Base-by-base conservation (phyloP, 2,329 filamentous ascomycete species). In the Sphaerulina musiva region DNA sequence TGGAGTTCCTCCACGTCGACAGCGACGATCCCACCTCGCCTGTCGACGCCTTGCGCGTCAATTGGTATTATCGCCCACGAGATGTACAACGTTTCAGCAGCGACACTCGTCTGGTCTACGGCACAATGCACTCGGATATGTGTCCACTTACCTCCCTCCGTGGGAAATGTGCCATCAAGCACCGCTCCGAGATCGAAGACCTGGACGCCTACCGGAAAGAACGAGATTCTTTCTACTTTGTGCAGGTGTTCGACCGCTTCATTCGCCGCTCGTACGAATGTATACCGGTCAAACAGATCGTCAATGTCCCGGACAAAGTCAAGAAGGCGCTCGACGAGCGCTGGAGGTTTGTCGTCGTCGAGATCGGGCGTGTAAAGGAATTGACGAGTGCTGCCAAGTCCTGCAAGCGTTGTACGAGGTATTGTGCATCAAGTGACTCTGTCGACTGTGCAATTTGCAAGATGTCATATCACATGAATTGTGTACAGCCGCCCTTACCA, bases 261-360 rank as follows among this genome's bases (percentile, higher is more conserved):
- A 97, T 98, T 60, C 90, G 95, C 69, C 91, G 95, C 59, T 91
- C 92, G 72, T 97, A 97, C 78, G 93, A 98, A 66, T 87, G 96
- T 51, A 92, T 98, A 58, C 92, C 93, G 1, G 95, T 91, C 11
- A 82, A 80, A 57, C 84, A 87, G 66, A 93, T 98, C 66, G 92
- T 97, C 75, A 98, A 98, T 69, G 93, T 98, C 46, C 93, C 93
- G 4, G 86, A 86, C 62, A 89, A 87, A 68, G 92, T 98, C 68
- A 97, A 97, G 73, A 95, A 89, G 72, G 91, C 95, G 53, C 80
- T 98, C 45, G 89, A 97, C 71, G 89, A 96, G 73, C 84, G 91
- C 68, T 98, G 93, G 93, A 95, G 88, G 73, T 97, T 87, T 73
- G 89, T 98, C 61, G 80, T 96, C 63, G 89, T 97, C 59, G 93